phyloP scores from a whole-genome alignment of 2,329 filamentous ascomycete genomes.

The Epichloe gansuensis region DNA sequence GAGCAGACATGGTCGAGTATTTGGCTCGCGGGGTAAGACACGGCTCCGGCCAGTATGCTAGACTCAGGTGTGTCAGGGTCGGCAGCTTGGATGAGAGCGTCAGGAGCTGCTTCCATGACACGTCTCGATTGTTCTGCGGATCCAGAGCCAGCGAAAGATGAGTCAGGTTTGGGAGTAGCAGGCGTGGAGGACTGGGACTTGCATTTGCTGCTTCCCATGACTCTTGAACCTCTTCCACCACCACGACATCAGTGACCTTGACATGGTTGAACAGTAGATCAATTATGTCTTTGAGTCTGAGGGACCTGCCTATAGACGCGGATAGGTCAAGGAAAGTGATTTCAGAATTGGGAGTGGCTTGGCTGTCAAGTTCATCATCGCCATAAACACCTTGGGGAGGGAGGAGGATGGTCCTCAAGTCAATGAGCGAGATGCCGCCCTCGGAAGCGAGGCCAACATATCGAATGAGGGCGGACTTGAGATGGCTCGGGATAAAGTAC shows the following conservation, averaged over 20 bases:
- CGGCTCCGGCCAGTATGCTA: constrained; percentile 51
- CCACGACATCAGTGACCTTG: constrained; percentile 2
- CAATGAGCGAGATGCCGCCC: constrained; percentile 36
- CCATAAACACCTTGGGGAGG: constrained; percentile 17
- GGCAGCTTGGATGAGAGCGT: constrained; percentile 38
- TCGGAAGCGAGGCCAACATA: constrained; percentile 33
- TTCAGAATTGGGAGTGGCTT: constrained; percentile 16
- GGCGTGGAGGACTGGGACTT: constrained; percentile 19
- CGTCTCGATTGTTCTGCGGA: constrained; percentile 19
- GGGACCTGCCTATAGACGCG: constrained; percentile 35
- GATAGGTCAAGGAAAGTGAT: constrained; percentile 43
- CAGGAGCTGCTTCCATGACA: constrained; percentile 49
- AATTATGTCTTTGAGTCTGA: constrained; percentile 39
- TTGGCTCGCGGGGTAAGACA: constrained; percentile 43
- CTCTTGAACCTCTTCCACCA: constrained; percentile 27
- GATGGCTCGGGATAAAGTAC: constrained; percentile 39
- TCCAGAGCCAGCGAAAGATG: constrained; percentile 46
- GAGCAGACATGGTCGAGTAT: constrained; percentile 32
- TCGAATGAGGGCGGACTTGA: constrained; percentile 39
- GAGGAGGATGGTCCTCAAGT: constrained; percentile 35
- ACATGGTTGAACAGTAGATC: constrained; percentile 36
- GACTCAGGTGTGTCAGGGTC: constrained; percentile 46
- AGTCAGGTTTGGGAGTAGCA: constrained; percentile 44
- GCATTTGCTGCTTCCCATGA: constrained; percentile 39
- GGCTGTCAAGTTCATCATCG: constrained; percentile 16